These are phyloP conservation scores for Asterochloris erici DNA, from an alignment of 139 green algal genomes.

Conservation along the genomic window DNA sequence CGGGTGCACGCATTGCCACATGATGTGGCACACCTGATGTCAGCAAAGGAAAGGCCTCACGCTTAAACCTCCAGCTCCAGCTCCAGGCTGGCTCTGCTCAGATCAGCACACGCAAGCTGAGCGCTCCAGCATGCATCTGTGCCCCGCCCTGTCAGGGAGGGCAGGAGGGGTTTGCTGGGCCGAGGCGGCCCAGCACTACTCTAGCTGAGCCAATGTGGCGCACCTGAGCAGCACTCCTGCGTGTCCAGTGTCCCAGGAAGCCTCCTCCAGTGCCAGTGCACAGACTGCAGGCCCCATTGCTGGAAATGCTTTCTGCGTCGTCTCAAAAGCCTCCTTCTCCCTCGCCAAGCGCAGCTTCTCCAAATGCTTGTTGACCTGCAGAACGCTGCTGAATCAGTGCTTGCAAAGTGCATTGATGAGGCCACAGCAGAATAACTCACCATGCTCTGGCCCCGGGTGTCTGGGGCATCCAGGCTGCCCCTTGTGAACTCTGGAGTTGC, in stretches of 20 bases:
- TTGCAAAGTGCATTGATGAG: background rate
- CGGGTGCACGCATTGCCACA: background rate
- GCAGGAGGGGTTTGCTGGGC: background rate
- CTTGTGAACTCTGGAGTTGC: constrained; percentile 32
- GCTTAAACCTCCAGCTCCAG: background rate
- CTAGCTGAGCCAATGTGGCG: background rate
- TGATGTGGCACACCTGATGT: background rate
- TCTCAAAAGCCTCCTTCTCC: constrained; percentile 60
- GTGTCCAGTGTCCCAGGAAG: constrained; percentile 54
- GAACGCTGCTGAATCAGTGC: background rate
- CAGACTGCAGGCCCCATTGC: constrained; percentile 58
- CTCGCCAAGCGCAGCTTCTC: constrained; percentile 73
- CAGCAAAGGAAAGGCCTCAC: background rate
- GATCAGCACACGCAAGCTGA: background rate
- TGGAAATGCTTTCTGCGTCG: constrained; percentile 56
- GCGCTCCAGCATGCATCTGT: background rate
- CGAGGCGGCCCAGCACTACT: background rate
- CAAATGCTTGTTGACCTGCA: constrained; percentile 54
- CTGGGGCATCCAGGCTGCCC: constrained; percentile 32
- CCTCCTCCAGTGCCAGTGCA: constrained; percentile 57
- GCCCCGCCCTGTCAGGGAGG: background rate
- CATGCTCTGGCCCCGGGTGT: constrained; percentile 45
- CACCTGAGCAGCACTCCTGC: constrained; percentile 24
- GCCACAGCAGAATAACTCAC: constrained; percentile 9
- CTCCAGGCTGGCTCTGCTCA: background rate